Evolutionary conservation across 2,329 filamentous ascomycete genomes (phyloP), one percentile per base, ranked within the genome.

Genomic region (Raffaelea albimanens): DNA sequence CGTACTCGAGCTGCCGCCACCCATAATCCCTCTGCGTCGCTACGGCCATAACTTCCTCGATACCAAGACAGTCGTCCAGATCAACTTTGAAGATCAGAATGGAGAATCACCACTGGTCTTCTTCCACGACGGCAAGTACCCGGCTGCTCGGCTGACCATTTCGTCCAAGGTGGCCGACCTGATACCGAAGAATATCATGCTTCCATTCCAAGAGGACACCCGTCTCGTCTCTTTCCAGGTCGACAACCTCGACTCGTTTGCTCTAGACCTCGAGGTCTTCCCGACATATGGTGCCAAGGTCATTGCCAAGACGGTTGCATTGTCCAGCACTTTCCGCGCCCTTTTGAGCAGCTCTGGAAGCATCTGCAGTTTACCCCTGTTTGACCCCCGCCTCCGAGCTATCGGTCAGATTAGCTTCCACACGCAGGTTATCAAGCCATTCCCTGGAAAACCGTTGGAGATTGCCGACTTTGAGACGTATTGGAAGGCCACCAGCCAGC

Each of bases 21-120:
- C 93, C 0, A 97, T 98, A 54, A 96, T 98, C 55, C 93, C 93
- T 0, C 73, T 97, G 43, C 80, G 93, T 56, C 80, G 93, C 57
- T 98, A 98, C 58, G 93, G 93, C 16, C 93, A 98, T 69, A 98
- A 97, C 65, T 98, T 98, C 72, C 74, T 98, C 33, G 93, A 98
- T 60, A 95, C 88, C 25, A 98, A 97, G 69, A 95, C 90, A 0
- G 94, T 96, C 53, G 82, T 98, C 13, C 87, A 96, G 58, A 85
- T 98, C 54, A 87, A 78, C 56, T 97, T 98, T 58, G 87, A 91
- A 45, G 83, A 91, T 47, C 82, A 84, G 51, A 71, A 78, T 22
- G 81, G 76, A 44, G 79, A 93, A 44, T 76, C 76, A 48, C 86
- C 93, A 0, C 82, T 98, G 45, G 69, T 86, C n/a, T 98, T 98